Conservation (phyloP, 345 rosid species). For the Erodium maritimum region DNA sequence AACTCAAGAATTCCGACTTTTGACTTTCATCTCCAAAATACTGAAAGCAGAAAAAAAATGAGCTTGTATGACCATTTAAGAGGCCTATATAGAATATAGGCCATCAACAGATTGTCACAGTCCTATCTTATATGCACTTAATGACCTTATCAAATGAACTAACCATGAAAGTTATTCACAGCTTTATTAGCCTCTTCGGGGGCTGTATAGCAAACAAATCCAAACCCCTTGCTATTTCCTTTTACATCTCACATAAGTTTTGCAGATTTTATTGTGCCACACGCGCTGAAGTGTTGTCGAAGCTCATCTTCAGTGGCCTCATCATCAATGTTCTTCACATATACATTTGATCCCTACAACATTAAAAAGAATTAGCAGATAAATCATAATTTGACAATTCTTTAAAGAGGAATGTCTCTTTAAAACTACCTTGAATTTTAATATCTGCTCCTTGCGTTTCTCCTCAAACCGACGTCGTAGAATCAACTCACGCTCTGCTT, state of each 20-base stretch:
- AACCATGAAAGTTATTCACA: constrained; percentile 47
- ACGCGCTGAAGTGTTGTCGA: constrained; percentile 44
- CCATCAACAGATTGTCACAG: neutral
- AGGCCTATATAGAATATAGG: neutral
- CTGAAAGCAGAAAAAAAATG: too few species aligned
- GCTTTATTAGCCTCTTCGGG: constrained; percentile 56
- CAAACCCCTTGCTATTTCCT: constrained; percentile 63
- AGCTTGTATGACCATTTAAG: neutral
- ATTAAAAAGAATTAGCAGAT: constrained; percentile 1
- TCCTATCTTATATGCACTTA: too few species aligned
- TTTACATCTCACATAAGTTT: constrained; percentile 59
- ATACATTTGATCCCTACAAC: constrained; percentile 53
- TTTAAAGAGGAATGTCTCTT: neutral
- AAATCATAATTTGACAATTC: neutral
- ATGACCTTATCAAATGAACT: neutral
- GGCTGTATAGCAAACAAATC: constrained; percentile 62
- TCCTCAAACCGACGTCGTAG: constrained; percentile 45
- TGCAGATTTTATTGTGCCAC: constrained; percentile 52
- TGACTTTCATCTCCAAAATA: too few species aligned
- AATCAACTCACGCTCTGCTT: constrained; percentile 55
- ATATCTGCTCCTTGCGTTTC: constrained; percentile 34
- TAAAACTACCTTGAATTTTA: constrained; percentile 34
- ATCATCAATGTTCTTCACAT: constrained; percentile 55
- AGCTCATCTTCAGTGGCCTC: constrained; percentile 56
- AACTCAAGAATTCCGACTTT: too few species aligned